Conservation (phyloP, 768 basidiomycete species). For the Sarcodon aspratus region DNA sequence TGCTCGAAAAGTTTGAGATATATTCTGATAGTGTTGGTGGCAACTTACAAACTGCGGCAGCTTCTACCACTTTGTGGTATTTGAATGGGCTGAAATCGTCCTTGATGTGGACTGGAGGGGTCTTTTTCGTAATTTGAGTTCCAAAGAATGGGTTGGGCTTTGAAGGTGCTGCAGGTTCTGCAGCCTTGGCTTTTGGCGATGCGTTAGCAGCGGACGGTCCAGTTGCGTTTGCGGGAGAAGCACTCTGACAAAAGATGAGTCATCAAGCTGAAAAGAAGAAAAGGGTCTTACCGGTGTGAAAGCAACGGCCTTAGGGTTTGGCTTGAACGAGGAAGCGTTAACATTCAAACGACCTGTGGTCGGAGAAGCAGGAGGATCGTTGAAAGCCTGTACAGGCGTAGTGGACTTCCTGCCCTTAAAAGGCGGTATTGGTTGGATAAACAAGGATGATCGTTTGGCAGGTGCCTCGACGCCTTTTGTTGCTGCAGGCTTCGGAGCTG, state of each 20-base stretch:
- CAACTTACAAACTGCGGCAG: conserved; percentile 60
- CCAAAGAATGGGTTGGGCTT: conserved; percentile 89
- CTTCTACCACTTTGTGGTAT: conserved; percentile 68
- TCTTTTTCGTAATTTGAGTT: conserved; percentile 63
- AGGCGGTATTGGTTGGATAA: conserved; percentile 84
- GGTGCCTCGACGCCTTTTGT: not conserved
- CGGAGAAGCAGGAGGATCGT: conserved; percentile 11
- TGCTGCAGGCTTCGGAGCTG: conserved; percentile 7
- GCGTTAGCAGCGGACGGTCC: conserved; percentile 29
- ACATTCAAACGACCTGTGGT: conserved; percentile 66
- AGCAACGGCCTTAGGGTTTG: conserved; percentile 68
- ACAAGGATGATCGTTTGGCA: conserved; percentile 35
- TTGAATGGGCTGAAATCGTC: conserved; percentile 98
- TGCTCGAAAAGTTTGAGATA: conserved; percentile 13
- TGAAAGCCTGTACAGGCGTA: conserved; percentile 1
- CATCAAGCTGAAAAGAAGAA: not conserved
- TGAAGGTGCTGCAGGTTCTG: conserved; percentile 24
- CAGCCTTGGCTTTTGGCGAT: conserved; percentile 52
- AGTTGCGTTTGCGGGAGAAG: conserved; percentile 15
- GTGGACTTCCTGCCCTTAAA: conserved; percentile 52
- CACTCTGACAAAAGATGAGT: conserved; percentile 11
- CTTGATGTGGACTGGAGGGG: conserved; percentile 63
- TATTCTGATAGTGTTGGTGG: not conserved
- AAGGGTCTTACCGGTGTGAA: conserved; percentile 41
- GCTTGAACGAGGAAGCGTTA: conserved; percentile 85